These are phyloP conservation scores for Hypoxylon subgilvum DNA, from an alignment of 495 filamentous ascomycete genomes.

Conservation along the genomic window DNA sequence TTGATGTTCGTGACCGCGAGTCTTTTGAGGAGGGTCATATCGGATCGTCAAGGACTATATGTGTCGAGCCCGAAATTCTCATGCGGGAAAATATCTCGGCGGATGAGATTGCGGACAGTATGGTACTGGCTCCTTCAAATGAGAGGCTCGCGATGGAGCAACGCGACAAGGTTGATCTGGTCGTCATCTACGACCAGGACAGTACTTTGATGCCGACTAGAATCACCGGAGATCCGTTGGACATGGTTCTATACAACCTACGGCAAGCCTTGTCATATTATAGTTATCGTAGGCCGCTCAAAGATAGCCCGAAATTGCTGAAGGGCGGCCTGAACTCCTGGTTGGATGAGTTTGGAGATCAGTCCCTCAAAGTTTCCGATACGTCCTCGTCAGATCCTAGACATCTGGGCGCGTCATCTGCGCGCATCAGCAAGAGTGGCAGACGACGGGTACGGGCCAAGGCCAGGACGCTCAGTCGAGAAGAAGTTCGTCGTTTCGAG, in stretches of 20 bases:
- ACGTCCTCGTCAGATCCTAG: constrained; percentile 35
- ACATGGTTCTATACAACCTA: constrained; percentile 69
- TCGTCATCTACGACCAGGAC: constrained; percentile 87
- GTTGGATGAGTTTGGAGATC: constrained; percentile 76
- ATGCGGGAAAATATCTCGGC: constrained; percentile 80
- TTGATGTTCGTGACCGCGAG: constrained; percentile 84
- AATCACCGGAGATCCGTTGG: constrained; percentile 50
- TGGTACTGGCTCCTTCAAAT: constrained; percentile 75
- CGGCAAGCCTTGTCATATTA: constrained; percentile 83
- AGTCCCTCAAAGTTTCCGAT: constrained; percentile 59
- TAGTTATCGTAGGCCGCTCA: constrained; percentile 71
- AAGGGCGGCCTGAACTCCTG: constrained; percentile 84
- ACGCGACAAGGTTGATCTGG: constrained; percentile 79
- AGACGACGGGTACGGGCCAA: constrained; percentile 19
- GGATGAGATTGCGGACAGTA: constrained; percentile 79
- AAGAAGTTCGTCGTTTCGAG: constrained; percentile 51
- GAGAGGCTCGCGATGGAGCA: constrained; percentile 78
- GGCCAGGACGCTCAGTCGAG: constrained; percentile 36
- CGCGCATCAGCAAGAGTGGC: constrained; percentile 15
- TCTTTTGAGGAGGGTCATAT: constrained; percentile 90
- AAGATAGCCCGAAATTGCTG: constrained; percentile 74
- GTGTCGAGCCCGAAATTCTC: constrained; percentile 81
- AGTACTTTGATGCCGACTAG: constrained; percentile 56
- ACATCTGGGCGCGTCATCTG: constrained; percentile 23
- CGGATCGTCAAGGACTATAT: constrained; percentile 77